Percentiles rank a stretch among this genome's conserved stretches.
phyloP scores from a whole-genome alignment of 345 rosid genomes.

The Syzygium aqueum region DNA sequence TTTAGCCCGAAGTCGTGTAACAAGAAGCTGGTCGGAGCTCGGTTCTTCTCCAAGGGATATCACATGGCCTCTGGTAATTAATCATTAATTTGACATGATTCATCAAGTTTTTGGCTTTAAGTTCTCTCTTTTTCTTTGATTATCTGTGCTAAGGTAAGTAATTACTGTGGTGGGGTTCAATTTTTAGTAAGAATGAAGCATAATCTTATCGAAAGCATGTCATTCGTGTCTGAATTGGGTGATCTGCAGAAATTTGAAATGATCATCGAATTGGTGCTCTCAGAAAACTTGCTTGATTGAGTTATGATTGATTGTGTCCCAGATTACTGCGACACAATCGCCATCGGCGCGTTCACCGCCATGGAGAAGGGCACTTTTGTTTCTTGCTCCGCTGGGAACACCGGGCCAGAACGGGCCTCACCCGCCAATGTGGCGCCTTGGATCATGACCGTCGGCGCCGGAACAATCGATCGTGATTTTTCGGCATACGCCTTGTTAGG shows the following conservation, averaged over 20 bases:
- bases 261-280: not conserved
- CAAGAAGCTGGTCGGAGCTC: slow-evolving; percentile 74
- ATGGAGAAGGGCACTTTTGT: slow-evolving; percentile 80
- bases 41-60: slow-evolving; percentile 70
- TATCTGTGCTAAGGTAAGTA: not conserved
- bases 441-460: slow-evolving; percentile 95
- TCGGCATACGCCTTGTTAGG: slow-evolving; percentile 61
- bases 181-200: not conserved
- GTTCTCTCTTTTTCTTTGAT: not conserved
- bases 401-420: slow-evolving; percentile 51
- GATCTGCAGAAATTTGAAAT: not conserved
- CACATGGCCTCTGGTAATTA: slow-evolving; percentile 44
- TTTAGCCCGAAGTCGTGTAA: slow-evolving; percentile 58
- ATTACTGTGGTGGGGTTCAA: not conserved
- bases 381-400: slow-evolving; percentile 77
- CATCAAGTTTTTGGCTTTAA: not conserved
- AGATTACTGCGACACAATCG: slow-evolving; percentile 59
- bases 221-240: not conserved
- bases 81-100: not conserved
- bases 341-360: slow-evolving; percentile 67
- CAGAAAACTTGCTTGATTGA: not conserved
- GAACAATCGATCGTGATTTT: slow-evolving; percentile 76
- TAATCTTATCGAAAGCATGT: not conserved
- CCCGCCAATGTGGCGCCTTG: slow-evolving; percentile 87
- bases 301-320: slow-evolving; percentile 17